These are phyloP conservation scores for Barbarea vulgaris DNA, from an alignment of 345 rosid species.

Conservation along the genomic window DNA sequence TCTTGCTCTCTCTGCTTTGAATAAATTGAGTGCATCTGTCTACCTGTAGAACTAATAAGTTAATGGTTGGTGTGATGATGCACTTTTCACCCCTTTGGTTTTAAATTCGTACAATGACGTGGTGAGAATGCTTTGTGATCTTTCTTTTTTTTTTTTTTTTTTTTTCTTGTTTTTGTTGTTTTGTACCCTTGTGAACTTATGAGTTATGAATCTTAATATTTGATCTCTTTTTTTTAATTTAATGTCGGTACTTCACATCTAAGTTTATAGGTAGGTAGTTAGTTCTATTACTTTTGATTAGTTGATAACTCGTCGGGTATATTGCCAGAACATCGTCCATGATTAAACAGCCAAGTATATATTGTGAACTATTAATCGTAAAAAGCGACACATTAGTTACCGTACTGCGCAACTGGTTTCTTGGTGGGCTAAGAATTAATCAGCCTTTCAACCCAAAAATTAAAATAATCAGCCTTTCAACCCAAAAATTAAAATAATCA, in stretches of 20 bases:
- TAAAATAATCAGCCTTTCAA: background rate
- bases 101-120: conserved; percentile 26
- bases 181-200: conserved; percentile 15
- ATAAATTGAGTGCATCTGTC: conserved; percentile 23
- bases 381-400: too few species aligned
- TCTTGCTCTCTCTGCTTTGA: conserved; percentile 24
- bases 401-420: too few species aligned
- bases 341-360: too few species aligned
- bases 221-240: background rate
- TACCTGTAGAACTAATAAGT: conserved; percentile 33
- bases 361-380: too few species aligned
- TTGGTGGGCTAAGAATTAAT: too few species aligned
- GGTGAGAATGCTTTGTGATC: conserved; percentile 34
- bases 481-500: background rate
- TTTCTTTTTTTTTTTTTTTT: background rate
- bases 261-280: background rate
- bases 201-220: conserved; percentile 29
- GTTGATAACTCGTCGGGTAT: too few species aligned
- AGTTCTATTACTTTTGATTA: background rate
- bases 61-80: conserved; percentile 33
- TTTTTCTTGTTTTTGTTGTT: background rate
- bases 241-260: background rate
- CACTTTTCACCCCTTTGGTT: conserved; percentile 21
- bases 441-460: too few species aligned
- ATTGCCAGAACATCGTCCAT: too few species aligned